Conservation (phyloP, 1,284 basidiomycete genomes). For the Lignosus rhinocerotis region DNA sequence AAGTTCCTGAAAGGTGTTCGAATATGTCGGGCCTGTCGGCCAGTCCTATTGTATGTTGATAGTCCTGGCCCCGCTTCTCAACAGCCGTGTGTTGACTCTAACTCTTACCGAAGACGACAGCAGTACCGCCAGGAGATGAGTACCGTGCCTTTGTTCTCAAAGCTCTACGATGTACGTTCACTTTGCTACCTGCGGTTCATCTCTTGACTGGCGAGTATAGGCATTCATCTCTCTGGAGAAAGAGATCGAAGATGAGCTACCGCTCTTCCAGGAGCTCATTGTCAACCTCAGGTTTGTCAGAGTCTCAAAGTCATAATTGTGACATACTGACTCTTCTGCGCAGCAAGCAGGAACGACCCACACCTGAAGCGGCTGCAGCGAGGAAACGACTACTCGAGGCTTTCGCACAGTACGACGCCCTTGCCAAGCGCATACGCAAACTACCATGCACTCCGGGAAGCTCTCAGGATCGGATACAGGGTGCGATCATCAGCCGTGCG, state of each 20-base stretch:
- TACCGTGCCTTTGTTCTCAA: conserved; percentile 62
- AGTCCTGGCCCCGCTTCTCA: not conserved
- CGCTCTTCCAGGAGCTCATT: conserved; percentile 72
- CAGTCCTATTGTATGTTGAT: conserved; percentile 61
- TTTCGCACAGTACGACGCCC: conserved; percentile 85
- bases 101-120: conserved; percentile 55
- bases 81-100: not conserved
- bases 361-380: conserved; percentile 66
- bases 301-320: not conserved
- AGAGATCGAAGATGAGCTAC: conserved; percentile 70
- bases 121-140: conserved; percentile 77
- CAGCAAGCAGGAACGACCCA: conserved; percentile 61
- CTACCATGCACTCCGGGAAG: conserved; percentile 64
- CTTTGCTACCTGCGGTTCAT: not conserved
- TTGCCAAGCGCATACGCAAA: conserved; percentile 82
- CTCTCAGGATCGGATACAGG: conserved; percentile 83
- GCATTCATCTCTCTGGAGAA: conserved; percentile 76
- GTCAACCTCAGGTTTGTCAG: conserved; percentile 50
- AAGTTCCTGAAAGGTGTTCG: conserved; percentile 83
- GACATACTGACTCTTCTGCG: not conserved
- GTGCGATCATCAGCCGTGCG: conserved; percentile 78
- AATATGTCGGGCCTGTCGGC: conserved; percentile 82
- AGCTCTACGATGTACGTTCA: conserved; percentile 65
- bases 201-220: conserved; percentile 34
- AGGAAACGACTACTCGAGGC: conserved; percentile 82